Conservation (phyloP, 768 basidiomycete species). For the Chalciporus piperatus region DNA sequence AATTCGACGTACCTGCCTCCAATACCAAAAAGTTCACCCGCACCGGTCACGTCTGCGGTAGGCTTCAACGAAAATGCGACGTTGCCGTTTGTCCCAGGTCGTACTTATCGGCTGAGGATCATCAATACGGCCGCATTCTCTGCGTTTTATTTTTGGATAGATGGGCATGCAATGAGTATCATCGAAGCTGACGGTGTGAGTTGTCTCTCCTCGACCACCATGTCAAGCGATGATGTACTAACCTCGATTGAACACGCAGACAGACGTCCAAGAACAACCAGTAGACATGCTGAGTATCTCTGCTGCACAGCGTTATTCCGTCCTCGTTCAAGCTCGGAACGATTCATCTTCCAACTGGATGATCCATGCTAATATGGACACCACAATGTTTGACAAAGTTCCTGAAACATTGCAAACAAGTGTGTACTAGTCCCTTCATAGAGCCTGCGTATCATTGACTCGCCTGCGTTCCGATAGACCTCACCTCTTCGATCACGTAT, state of each 20-base stretch:
- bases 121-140: slow-evolving; percentile 78
- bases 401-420: slow-evolving; percentile 74
- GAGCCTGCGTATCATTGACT: not conserved
- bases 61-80: slow-evolving; percentile 89
- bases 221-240: not conserved
- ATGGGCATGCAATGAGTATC: slow-evolving; percentile 81
- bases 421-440: slow-evolving; percentile 33
- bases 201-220: slow-evolving; percentile 3
- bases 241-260: slow-evolving; percentile 37
- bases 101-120: slow-evolving; percentile 86
- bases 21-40: slow-evolving; percentile 43
- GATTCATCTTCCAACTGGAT: slow-evolving; percentile 83
- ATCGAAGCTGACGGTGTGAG: slow-evolving; percentile 83
- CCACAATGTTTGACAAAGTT: slow-evolving; percentile 82
- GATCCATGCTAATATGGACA: slow-evolving; percentile 90
- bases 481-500: slow-evolving; percentile 85
- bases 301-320: slow-evolving; percentile 90
- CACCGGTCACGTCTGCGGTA: slow-evolving; percentile 53
- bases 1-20: slow-evolving; percentile 69
- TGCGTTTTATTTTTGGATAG: slow-evolving; percentile 85
- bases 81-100: slow-evolving; percentile 77
- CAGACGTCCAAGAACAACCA: slow-evolving; percentile 71
- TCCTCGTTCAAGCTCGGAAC: slow-evolving; percentile 89
- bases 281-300: slow-evolving; percentile 72
- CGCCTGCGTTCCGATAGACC: slow-evolving; percentile 43